Evolutionary conservation across 257 asterid genomes (phyloP).

Genomic region (Solanum peruvianum): DNA sequence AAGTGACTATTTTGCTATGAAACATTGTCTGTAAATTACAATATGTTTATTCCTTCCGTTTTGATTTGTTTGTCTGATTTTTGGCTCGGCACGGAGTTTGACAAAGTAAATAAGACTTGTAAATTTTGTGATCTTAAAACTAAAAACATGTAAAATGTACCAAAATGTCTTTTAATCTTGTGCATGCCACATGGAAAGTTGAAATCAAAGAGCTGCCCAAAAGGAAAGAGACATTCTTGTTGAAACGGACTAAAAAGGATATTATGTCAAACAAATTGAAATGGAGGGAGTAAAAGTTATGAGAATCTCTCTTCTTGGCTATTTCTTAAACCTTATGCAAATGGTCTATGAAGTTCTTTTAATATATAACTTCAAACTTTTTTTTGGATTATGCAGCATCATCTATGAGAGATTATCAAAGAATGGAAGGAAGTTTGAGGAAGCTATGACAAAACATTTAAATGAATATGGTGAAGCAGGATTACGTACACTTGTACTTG

Average conservation of each 20-base stretch:
- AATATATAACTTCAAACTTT: not conserved
- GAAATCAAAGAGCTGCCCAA: not conserved
- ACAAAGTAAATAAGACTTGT: no score
- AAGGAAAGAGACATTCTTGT: not conserved
- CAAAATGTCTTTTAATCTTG: not conserved
- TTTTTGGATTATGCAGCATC: conserved; percentile 48
- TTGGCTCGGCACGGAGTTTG: not conserved
- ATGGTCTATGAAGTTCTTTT: not conserved
- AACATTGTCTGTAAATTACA: not conserved
- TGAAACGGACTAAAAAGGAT: not conserved
- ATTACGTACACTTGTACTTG: conserved; percentile 86
- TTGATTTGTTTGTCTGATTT: not conserved
- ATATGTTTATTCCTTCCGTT: not conserved
- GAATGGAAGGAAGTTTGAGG: conserved; percentile 53
- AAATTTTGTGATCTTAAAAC: not conserved
- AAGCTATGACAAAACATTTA: conserved; percentile 72
- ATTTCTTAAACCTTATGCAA: not conserved
- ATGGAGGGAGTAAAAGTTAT: not conserved
- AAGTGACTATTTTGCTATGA: not conserved
- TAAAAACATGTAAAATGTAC: not conserved
- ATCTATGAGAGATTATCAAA: conserved; percentile 76
- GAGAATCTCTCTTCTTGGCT: not conserved
- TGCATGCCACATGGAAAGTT: not conserved
- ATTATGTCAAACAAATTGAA: not conserved
- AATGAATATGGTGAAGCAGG: conserved; percentile 95